Percentiles rank a stretch among this genome's conserved stretches.
These are phyloP conservation scores for Penicillium hesseltinei DNA, from an alignment of 2,329 filamentous ascomycete genomes.

Conservation along the genomic window DNA sequence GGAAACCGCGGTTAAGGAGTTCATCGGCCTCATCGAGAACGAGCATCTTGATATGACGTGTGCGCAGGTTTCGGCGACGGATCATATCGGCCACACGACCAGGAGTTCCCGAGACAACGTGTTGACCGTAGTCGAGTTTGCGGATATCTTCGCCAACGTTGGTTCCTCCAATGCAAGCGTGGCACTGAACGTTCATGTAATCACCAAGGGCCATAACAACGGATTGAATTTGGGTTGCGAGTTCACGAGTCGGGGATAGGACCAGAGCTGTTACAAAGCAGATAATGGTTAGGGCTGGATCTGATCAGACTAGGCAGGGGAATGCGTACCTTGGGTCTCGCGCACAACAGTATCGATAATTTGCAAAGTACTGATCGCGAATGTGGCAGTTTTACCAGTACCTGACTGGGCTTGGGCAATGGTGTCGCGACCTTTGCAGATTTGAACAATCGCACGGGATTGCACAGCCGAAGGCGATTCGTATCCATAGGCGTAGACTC, in stretches of 20 bases:
- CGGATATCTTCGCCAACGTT: conserved; percentile 98
- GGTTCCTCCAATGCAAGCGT: conserved; percentile 98
- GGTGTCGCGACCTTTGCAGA: conserved; percentile 98
- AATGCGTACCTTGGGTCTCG: conserved; percentile 68
- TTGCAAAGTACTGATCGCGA: conserved; percentile 93
- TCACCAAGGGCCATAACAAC: conserved; percentile 98
- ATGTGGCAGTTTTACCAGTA: conserved; percentile 95
- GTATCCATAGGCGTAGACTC: conserved; percentile 98
- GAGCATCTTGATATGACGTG: conserved; percentile 99
- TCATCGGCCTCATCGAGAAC: conserved; percentile 99
- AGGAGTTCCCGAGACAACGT: conserved; percentile 96
- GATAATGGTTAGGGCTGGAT: conserved; percentile 9
- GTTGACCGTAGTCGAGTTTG: conserved; percentile 90
- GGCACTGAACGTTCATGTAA: conserved; percentile 99
- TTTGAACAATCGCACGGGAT: conserved; percentile 95
- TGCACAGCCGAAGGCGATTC: conserved; percentile 97
- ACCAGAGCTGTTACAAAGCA: conserved; percentile 64
- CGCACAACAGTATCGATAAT: conserved; percentile 91
- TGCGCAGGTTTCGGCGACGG: conserved; percentile 94
- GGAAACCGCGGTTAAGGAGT: conserved; percentile 98
- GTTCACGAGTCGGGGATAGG: conserved; percentile 88
- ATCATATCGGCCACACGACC: conserved; percentile 99
- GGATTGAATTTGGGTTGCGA: conserved; percentile 99
- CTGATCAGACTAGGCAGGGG: background rate
- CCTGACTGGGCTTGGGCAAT: conserved; percentile 97